phyloP scores from a whole-genome alignment of 2,329 filamentous ascomycete species.

The Fusarium sp. region DNA sequence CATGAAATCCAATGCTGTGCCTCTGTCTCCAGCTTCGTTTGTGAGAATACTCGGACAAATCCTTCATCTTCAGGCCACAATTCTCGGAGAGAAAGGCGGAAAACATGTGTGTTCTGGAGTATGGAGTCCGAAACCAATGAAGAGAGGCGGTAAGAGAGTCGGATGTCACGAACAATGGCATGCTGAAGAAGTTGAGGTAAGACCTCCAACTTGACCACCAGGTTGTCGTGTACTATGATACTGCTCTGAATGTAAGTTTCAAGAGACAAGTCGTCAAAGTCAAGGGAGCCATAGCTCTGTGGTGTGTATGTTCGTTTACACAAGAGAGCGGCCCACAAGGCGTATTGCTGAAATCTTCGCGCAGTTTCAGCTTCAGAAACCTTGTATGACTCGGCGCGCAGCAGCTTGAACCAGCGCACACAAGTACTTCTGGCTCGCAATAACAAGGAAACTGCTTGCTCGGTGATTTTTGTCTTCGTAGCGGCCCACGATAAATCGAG shows the following conservation, averaged over 20 bases:
- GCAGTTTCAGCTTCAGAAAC: slow-evolving; percentile 53
- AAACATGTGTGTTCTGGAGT: slow-evolving; percentile 16
- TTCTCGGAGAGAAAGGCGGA: slow-evolving; percentile 32
- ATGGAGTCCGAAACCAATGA: slow-evolving; percentile 21
- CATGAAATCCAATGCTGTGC: slow-evolving; percentile 33
- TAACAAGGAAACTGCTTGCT: slow-evolving; percentile 18
- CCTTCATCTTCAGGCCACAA: slow-evolving; percentile 40
- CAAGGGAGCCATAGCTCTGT: not conserved
- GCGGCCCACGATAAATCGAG: slow-evolving; percentile 36
- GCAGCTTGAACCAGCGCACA: slow-evolving; percentile 59
- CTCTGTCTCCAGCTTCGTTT: not conserved
- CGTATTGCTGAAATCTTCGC: slow-evolving; percentile 54
- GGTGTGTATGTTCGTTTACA: slow-evolving; percentile 56
- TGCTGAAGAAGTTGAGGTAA: slow-evolving; percentile 32
- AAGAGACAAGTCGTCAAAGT: slow-evolving; percentile 24
- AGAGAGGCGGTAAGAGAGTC: slow-evolving; percentile 34
- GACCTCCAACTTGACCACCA: slow-evolving; percentile 39
- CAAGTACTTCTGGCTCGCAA: slow-evolving; percentile 50
- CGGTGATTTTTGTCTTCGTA: not conserved
- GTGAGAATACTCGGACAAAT: slow-evolving; percentile 18
- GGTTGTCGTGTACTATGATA: slow-evolving; percentile 40
- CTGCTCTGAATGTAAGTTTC: slow-evolving; percentile 40
- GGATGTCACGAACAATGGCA: slow-evolving; percentile 39
- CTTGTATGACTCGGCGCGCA: slow-evolving; percentile 59
- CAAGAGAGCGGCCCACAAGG: slow-evolving; percentile 66